A percentile compares a stretch with the other conserved stretches of the same genome.
Evolutionary conservation across 2,329 filamentous ascomycete species (phyloP).

Genomic region (Epichloe amarillans): DNA sequence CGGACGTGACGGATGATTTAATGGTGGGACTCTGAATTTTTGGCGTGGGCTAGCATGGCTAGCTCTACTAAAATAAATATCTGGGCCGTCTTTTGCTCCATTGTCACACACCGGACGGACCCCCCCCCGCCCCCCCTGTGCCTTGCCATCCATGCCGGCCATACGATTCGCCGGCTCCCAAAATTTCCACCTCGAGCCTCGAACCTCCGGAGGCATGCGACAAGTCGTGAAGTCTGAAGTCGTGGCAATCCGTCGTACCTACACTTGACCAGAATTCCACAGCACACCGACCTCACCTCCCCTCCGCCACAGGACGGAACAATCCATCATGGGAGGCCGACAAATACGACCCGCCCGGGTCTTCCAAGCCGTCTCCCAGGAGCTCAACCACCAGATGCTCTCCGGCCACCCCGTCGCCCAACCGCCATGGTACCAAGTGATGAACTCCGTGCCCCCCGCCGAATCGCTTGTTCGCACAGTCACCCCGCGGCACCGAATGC

Average conservation of each 20-base stretch:
- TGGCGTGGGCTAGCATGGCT: neutral
- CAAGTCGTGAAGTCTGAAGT: neutral
- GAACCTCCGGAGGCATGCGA: neutral
- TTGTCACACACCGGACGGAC: neutral
- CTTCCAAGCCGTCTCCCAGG: conserved; percentile 30
- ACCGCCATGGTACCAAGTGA: conserved; percentile 37
- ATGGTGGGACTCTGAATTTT: neutral
- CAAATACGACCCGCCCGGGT: conserved; percentile 34
- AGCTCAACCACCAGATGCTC: conserved; percentile 29
- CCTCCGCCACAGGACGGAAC: neutral
- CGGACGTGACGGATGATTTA: neutral
- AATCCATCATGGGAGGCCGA: conserved; percentile 25
- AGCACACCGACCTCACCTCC: neutral
- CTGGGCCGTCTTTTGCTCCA: neutral
- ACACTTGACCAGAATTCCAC: neutral
- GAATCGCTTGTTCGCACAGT: conserved; percentile 43
- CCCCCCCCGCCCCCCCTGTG: too few species aligned
- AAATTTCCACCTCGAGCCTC: conserved; percentile 7
- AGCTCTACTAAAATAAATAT: neutral
- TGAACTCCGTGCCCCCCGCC: conserved; percentile 44
- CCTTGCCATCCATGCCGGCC: conserved; percentile 3
- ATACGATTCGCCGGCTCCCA: conserved; percentile 12
- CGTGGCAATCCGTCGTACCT: neutral
- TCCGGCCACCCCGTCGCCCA: conserved; percentile 18
- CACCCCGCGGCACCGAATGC: conserved; percentile 30